Base-by-base conservation (phyloP, 2,329 filamentous ascomycete genomes). In the Chrysoporthe austroafricana region DNA sequence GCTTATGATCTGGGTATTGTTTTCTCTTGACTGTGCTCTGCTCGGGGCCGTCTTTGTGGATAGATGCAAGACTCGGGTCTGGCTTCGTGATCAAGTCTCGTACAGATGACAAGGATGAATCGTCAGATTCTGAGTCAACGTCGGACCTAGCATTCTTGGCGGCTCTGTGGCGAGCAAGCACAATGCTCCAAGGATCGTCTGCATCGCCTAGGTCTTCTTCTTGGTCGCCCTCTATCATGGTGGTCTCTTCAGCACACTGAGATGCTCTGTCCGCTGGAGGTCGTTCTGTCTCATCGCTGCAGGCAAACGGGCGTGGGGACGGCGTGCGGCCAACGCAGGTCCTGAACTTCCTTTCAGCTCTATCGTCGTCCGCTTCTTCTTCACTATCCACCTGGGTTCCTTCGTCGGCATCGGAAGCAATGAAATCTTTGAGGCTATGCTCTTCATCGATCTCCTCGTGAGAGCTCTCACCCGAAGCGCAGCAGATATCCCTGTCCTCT, bases 381-480 rank as follows among this genome's bases (percentile, higher is more conserved):
- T 63, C 64, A 32, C 21, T 32, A 7, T 60, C 44, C 4, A 36
- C 21, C 18, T 42, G 16, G 8, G 39, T 48, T 3, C 32, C 48
- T 14, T 48, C 62, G 8, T 48, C 26, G 18, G 36, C 21, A 8
- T 43, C 54, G 34, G 46, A 16, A 4, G 56, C 39, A 6, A 66
- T 34, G 18, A 69, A 66, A 2, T 43, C 59, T 48, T 3, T n/a
- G 0, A 69, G 54, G 34, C 57, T 64, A 1, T 48, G 59, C 9
- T 32, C 42, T 7, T 39, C 39, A 26, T 63, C 59, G 7, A 21
- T 36, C 16, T 66, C 67, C 0, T 60, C 63, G 3, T 34, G 48
- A 13, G 4, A 21, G 1, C 39, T 16, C 3, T 52, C 21, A 7
- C 21, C 16, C 1, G 46, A 14, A 8, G 36, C 16, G 14, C 6